Percentiles rank a stretch among this genome's conserved stretches.
Evolutionary conservation across 2,329 filamentous ascomycete genomes (phyloP).

Genomic region (Alternaria sp.): DNA sequence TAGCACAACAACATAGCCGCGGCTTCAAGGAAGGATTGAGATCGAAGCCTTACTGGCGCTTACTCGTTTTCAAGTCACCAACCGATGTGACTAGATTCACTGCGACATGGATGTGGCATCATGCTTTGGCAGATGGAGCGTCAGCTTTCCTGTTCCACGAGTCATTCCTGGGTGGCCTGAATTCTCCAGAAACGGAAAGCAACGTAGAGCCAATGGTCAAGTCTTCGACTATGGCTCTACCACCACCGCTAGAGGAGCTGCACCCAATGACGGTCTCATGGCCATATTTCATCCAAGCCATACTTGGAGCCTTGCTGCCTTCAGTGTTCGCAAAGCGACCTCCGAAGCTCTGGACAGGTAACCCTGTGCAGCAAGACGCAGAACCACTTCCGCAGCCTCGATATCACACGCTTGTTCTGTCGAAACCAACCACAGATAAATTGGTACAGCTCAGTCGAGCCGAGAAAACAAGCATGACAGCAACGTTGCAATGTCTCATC

Average conservation of each 20-base stretch:
- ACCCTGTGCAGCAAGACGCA: constrained; percentile 20
- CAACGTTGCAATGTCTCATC: constrained; percentile 50
- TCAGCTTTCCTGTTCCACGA: constrained; percentile 58
- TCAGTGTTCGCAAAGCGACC: constrained; percentile 25
- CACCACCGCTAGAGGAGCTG: constrained; percentile 53
- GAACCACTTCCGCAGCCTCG: constrained; percentile 27
- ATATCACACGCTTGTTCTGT: constrained; percentile 45
- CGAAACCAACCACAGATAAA: constrained; percentile 35
- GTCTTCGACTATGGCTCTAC: constrained; percentile 34
- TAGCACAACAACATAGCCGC: constrained; percentile 52
- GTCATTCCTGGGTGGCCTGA: constrained; percentile 51
- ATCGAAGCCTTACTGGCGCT: constrained; percentile 55
- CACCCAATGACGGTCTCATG: constrained; percentile 52
- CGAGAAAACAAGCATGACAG: constrained; percentile 54
- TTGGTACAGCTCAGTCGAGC: constrained; percentile 47
- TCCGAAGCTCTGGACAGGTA: constrained; percentile 36
- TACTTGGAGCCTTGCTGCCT: constrained; percentile 48
- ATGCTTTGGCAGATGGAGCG: constrained; percentile 55
- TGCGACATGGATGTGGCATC: constrained; percentile 58
- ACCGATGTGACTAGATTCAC: constrained; percentile 46
- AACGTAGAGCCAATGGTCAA: constrained; percentile 17
- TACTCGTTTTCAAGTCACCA: constrained; percentile 42
- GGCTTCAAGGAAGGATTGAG: constrained; percentile 44
- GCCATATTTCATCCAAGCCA: constrained; percentile 43
- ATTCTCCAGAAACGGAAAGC: not conserved